Percentiles rank a stretch among this genome's conserved stretches.
Evolutionary conservation across 371 early-diverging fungal species (phyloP).

Genomic region (Saksenaea oblongispora): DNA sequence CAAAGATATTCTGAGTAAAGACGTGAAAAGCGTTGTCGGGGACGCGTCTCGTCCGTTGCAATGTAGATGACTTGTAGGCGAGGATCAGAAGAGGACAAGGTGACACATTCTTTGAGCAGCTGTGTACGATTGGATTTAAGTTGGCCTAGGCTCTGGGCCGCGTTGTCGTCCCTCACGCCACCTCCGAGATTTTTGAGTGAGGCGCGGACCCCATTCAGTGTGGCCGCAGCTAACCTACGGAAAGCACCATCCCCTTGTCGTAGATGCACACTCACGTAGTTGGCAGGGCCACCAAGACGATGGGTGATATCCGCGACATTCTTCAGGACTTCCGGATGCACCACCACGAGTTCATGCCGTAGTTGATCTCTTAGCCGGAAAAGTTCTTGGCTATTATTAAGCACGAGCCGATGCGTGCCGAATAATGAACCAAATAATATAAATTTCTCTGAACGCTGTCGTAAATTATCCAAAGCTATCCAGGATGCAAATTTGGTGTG

Average conservation of each 20-base stretch:
- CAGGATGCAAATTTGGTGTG: constrained; percentile 26
- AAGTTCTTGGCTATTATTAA: constrained; percentile 17
- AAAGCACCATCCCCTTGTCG: constrained; percentile 54
- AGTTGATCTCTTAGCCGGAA: constrained; percentile 25
- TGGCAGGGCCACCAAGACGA: constrained; percentile 41
- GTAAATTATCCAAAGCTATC: constrained; percentile 38
- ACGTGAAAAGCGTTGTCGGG: constrained; percentile 19
- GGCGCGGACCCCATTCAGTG: constrained; percentile 26
- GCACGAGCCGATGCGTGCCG: constrained; percentile 34
- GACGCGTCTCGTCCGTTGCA: constrained; percentile 41
- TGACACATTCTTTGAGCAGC: background rate
- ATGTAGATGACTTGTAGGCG: constrained; percentile 34
- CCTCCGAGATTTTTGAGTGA: constrained; percentile 16
- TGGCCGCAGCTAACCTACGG: constrained; percentile 24
- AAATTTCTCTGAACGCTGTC: constrained; percentile 32
- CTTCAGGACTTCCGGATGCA: constrained; percentile 37
- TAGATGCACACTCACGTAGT: constrained; percentile 48
- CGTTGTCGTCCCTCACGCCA: background rate
- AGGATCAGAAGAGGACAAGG: constrained; percentile 5
- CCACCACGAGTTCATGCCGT: constrained; percentile 27
- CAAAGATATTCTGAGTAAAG: constrained; percentile 39
- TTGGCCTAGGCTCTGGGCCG: background rate
- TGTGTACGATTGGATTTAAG: background rate
- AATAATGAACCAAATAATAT: constrained; percentile 52
- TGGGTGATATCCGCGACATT: constrained; percentile 26